A percentile compares a stretch with the other conserved stretches of the same genome.
These are phyloP conservation scores for Brettanomyces custersianus DNA, from an alignment of 805 yeast genomes.

Conservation along the genomic window DNA sequence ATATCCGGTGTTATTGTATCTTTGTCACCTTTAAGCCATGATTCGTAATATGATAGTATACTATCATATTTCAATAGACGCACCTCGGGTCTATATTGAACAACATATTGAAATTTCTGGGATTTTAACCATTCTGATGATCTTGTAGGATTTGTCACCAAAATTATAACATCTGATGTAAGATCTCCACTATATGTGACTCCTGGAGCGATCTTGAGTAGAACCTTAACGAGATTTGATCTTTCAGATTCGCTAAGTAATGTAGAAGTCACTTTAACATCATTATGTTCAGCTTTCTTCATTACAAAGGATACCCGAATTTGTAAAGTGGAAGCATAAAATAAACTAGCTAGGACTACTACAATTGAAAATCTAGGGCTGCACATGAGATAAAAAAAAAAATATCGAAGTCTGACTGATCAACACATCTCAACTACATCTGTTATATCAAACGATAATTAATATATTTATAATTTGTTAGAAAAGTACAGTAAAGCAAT, in stretches of 20 bases:
- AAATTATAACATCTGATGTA: slow-evolving; percentile 17
- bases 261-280: slow-evolving; percentile 22
- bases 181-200: slow-evolving; percentile 17
- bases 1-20: slow-evolving; percentile 3
- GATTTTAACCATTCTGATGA: slow-evolving; percentile 28
- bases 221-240: slow-evolving; percentile 7
- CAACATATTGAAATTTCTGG: slow-evolving; percentile 44
- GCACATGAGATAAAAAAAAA: too few species aligned
- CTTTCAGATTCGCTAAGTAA: slow-evolving; percentile 13
- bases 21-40: slow-evolving; percentile 44
- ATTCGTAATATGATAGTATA: slow-evolving; percentile 35
- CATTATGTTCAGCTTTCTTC: too few species aligned
- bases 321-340: too few species aligned
- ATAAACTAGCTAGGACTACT: too few species aligned
- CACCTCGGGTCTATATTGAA: slow-evolving; percentile 46
- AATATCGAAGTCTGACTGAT: too few species aligned
- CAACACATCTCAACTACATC: too few species aligned
- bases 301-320: too few species aligned
- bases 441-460: not conserved
- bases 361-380: too few species aligned
- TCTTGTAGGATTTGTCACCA: slow-evolving; percentile 18
- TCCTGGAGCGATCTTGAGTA: slow-evolving; percentile 11
- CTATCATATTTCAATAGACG: slow-evolving; percentile 40
- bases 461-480: not conserved
- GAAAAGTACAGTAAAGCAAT: too few species aligned